Conservation (phyloP, 768 basidiomycete species). For the Myochromella boudieri region DNA sequence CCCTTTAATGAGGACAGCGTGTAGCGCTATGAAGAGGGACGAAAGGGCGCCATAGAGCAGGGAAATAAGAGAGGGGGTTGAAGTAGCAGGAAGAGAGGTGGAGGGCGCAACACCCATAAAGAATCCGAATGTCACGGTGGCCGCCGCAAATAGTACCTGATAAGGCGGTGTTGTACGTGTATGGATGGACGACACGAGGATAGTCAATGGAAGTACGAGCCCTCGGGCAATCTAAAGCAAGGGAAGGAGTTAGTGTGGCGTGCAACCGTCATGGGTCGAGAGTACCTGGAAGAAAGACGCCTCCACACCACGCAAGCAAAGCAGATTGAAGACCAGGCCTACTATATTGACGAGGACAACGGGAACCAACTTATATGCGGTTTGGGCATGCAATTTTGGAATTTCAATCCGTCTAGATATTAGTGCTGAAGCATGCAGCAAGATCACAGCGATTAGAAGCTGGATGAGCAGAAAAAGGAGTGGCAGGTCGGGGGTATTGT, state of each 20-base stretch:
- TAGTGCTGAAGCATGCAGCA: constrained; percentile 56
- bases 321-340: constrained; percentile 76
- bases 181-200: constrained; percentile 64
- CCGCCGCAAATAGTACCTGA: constrained; percentile 58
- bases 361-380: constrained; percentile 58
- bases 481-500: constrained; percentile 62
- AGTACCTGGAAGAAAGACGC: constrained; percentile 78
- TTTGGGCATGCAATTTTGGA: constrained; percentile 49
- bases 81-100: constrained; percentile 34
- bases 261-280: background rate
- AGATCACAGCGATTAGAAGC: constrained; percentile 64
- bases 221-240: constrained; percentile 80
- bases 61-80: constrained; percentile 53
- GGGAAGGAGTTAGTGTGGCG: background rate
- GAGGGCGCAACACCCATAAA: constrained; percentile 72
- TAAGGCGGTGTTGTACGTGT: constrained; percentile 53
- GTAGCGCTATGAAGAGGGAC: constrained; percentile 73
- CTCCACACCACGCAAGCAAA: constrained; percentile 76
- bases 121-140: constrained; percentile 72
- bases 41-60: constrained; percentile 71
- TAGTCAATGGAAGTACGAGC: constrained; percentile 80
- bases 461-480: constrained; percentile 68
- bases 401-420: constrained; percentile 53
- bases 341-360: constrained; percentile 70
- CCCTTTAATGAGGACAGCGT: constrained; percentile 73